A percentile compares a stretch with the other conserved stretches of the same genome.
These are phyloP conservation scores for Aegilops longissima DNA, from an alignment of 176 grass and related monocot genomes.

Conservation along the genomic window DNA sequence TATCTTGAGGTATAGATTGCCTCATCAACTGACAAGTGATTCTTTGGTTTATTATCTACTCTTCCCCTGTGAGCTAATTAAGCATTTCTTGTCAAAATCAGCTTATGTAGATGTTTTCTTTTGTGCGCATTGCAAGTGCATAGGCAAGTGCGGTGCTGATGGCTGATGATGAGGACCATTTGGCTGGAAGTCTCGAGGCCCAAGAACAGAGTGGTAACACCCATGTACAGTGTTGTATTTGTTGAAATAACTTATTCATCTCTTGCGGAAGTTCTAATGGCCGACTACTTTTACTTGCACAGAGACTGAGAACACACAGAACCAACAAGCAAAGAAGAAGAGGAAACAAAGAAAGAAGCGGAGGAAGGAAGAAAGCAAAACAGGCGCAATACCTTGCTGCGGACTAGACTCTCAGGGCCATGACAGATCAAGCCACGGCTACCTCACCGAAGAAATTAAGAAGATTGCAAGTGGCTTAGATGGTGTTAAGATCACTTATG, in stretches of 20 bases:
- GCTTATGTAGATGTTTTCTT: neutral
- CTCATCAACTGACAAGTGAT: neutral
- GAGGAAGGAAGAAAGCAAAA: neutral
- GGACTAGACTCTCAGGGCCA: neutral
- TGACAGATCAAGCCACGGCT: neutral
- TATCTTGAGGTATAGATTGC: neutral
- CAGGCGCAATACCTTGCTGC: neutral
- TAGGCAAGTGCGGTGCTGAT: neutral
- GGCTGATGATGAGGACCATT: neutral
- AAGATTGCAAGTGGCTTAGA: neutral
- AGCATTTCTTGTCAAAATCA: neutral
- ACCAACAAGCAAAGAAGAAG: neutral
- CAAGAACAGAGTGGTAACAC: neutral
- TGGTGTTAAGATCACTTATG: neutral
- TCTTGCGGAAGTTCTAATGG: neutral
- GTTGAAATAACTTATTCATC: neutral
- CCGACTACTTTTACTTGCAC: neutral
- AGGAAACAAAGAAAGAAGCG: neutral
- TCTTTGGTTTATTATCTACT: neutral
- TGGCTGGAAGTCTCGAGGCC: neutral
- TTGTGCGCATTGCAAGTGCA: neutral
- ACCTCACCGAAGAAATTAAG: neutral
- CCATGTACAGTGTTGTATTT: neutral
- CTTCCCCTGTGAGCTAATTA: neutral
- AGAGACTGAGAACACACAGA: neutral